Evolutionary conservation across 768 basidiomycete genomes (phyloP).

Genomic region (Suillus hirtellus): DNA sequence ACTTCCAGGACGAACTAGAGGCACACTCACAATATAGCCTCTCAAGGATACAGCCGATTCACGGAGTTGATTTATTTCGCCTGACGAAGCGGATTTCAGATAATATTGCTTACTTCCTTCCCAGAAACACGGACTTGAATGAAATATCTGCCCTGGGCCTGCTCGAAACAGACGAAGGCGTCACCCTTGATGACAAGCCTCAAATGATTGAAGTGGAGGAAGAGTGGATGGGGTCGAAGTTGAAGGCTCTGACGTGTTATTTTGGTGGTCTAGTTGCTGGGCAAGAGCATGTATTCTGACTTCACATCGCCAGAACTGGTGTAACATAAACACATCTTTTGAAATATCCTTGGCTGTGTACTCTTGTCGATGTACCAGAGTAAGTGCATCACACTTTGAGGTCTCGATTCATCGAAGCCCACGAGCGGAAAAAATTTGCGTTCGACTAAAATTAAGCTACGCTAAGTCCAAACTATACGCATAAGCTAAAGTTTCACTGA

Average conservation of each 20-base stretch:
- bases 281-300: slow-evolving; percentile 62
- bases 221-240: slow-evolving; percentile 91
- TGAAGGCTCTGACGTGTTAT: slow-evolving; percentile 94
- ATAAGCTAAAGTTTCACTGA: too few species aligned
- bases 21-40: slow-evolving; percentile 65
- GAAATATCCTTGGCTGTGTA: not conserved
- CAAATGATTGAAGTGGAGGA: slow-evolving; percentile 91
- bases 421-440: too few species aligned
- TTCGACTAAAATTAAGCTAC: too few species aligned
- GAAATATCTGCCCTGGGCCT: slow-evolving; percentile 60
- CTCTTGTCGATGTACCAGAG: slow-evolving; percentile 1
- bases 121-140: slow-evolving; percentile 72
- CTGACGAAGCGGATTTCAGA: slow-evolving; percentile 69
- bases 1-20: slow-evolving; percentile 14
- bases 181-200: slow-evolving; percentile 12
- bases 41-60: slow-evolving; percentile 72
- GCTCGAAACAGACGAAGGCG: not conserved
- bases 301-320: not conserved
- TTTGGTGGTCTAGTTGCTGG: slow-evolving; percentile 81
- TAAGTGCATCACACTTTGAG: not conserved
- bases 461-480: too few species aligned
- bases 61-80: slow-evolving; percentile 79
- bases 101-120: slow-evolving; percentile 89
- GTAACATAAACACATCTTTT: not conserved
- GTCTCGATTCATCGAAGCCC: too few species aligned